Base-by-base conservation (phyloP, 164 flowering plant genomes). In the Chimonanthus salicifolius region DNA sequence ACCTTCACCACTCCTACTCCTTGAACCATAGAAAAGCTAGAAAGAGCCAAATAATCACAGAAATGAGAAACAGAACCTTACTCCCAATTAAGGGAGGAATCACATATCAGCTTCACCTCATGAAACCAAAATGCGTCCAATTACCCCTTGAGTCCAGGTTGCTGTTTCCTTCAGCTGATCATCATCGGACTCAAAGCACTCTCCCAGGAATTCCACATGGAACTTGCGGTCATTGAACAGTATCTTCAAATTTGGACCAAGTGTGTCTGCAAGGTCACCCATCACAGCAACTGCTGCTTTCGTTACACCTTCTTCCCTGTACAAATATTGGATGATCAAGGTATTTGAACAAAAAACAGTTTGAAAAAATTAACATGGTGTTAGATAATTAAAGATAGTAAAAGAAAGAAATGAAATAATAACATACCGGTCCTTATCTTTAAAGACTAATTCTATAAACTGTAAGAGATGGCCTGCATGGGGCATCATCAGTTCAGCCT, bases 191-290 rank as follows among this genome's bases (percentile, higher is more conserved):
- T 82, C 82, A 50, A 92, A 85, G 62, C 91, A 90, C 74, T 90
- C 97, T 3, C 81, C 80, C 46, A 90, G 72, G 65, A 92, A 85
- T 9, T 87, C 87, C 43, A 20, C 75, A 70, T 70, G 82, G 77
- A 84, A 86, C 8, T 83, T 20, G 16, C 69, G 71, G 66, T 87
- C 90, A 49, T 75, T 83, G 69, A 86, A 80, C 72, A 89, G 58
- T 43, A 75, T 18, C 78, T 85, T 87, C 58, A 79, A 74, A 66
- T 86, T 87, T 49, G 86, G 73, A 50, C 94, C 97, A 46, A 92
- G 89, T n/a, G 90, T 86, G 78, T 92, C 97, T 6, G 94, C 94
- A 50, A 92, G 82, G 76, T 92, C 95, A 7, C 95, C 97, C 88
- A 90, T 71, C 74, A 84, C 95, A 1, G 87, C 97, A 64, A 90